Conservation (phyloP, 495 filamentous ascomycete genomes). For the Pyrenula massariospora region DNA sequence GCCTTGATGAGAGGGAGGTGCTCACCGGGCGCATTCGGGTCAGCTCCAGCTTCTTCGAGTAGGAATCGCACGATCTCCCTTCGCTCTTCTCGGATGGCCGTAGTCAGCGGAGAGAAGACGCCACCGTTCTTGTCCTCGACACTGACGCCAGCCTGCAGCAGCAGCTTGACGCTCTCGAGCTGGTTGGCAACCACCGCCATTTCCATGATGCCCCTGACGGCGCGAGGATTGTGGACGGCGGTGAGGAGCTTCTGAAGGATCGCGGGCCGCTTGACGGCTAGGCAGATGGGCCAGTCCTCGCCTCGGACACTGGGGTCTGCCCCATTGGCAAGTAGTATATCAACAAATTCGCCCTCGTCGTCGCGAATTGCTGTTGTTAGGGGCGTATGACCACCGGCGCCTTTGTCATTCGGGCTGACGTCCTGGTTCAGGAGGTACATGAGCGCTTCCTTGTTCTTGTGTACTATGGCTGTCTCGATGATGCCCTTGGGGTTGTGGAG, state of each 20-base stretch:
- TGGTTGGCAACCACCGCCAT: constrained; percentile 38
- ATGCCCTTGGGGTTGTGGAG: constrained; percentile 39
- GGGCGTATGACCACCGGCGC: constrained; percentile 30
- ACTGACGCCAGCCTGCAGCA: constrained; percentile 33
- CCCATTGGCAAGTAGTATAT: constrained; percentile 35
- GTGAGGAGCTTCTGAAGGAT: constrained; percentile 35
- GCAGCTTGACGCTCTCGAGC: constrained; percentile 32
- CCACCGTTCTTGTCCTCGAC: constrained; percentile 46
- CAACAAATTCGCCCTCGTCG: constrained; percentile 30
- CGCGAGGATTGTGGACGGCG: constrained; percentile 25
- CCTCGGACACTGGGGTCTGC: constrained; percentile 39
- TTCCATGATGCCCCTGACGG: constrained; percentile 42
- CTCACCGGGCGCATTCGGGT: constrained; percentile 40
- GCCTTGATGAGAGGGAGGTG: constrained; percentile 44
- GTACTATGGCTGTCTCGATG: constrained; percentile 39
- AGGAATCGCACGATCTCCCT: constrained; percentile 36
- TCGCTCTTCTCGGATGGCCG: constrained; percentile 38
- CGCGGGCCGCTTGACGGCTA: constrained; percentile 34
- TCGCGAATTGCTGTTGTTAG: constrained; percentile 42
- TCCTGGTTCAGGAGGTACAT: constrained; percentile 34
- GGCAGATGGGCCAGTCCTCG: constrained; percentile 42
- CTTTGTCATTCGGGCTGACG: constrained; percentile 36
- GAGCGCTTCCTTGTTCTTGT: constrained; percentile 34
- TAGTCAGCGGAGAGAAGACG: constrained; percentile 43
- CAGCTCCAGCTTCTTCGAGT: constrained; percentile 35